phyloP scores from a whole-genome alignment of 225 moss, liverwort and hornwort genomes.

The Sphagnum contortum region DNA sequence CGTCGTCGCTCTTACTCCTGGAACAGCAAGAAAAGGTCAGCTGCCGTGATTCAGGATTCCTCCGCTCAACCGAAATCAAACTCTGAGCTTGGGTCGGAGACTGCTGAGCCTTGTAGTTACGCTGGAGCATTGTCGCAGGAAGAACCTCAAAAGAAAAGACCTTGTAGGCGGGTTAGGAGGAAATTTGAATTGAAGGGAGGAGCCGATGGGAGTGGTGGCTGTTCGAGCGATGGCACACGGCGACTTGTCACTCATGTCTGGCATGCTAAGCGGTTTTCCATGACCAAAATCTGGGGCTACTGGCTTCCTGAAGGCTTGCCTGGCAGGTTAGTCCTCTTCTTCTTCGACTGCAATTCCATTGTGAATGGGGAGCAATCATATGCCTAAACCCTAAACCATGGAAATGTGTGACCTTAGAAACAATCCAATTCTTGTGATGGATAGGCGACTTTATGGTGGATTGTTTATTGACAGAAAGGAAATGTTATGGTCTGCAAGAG shows the following conservation, averaged over 20 bases:
- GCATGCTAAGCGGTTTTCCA: slow-evolving; percentile 96
- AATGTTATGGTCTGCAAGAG: slow-evolving; percentile 4
- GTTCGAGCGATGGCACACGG: slow-evolving; percentile 64
- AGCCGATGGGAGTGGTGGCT: slow-evolving; percentile 40
- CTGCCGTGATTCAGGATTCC: not conserved
- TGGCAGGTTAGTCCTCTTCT: slow-evolving; percentile 45
- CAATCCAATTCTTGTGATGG: not conserved
- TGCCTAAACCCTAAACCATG: not conserved
- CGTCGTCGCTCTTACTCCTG: slow-evolving; percentile 62
- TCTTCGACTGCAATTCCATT: not conserved
- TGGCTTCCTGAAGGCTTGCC: slow-evolving; percentile 70
- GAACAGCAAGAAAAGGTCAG: slow-evolving; percentile 31
- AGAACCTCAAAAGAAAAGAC: slow-evolving; percentile 18
- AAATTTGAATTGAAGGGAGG: slow-evolving; percentile 69
- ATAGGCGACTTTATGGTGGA: not conserved
- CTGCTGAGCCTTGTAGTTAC: not conserved
- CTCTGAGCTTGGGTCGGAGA: slow-evolving; percentile 1
- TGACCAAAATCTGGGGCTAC: slow-evolving; percentile 80
- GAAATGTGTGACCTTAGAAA: too few relatives aligned
- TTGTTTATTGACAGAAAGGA: too few relatives aligned
- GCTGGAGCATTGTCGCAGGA: not conserved
- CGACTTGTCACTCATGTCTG: slow-evolving; percentile 91
- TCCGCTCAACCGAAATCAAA: not conserved
- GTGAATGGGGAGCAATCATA: too few relatives aligned
- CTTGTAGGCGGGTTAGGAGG: slow-evolving; percentile 73